These are phyloP conservation scores for Apophysomyces ossiformis DNA, from an alignment of 371 early-diverging fungal genomes.

Conservation along the genomic window DNA sequence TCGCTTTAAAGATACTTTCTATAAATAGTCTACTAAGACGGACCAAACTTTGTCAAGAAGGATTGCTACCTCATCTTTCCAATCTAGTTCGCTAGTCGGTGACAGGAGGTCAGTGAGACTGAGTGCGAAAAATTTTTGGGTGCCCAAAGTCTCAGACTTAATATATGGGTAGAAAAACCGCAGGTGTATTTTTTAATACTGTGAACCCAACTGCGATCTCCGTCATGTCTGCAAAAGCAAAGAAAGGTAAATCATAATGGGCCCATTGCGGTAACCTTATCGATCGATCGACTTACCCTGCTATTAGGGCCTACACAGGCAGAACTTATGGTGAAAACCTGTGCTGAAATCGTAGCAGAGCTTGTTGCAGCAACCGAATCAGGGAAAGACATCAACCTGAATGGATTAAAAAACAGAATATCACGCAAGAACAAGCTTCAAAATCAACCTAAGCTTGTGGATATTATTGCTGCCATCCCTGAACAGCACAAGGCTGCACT, in stretches of 20 bases:
- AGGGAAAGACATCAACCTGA: slow-evolving; percentile 87
- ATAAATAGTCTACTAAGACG: background rate
- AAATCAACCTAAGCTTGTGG: slow-evolving; percentile 96
- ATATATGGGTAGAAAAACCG: too few species aligned
- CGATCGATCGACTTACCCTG: background rate
- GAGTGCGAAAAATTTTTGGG: too few species aligned
- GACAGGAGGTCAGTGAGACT: too few species aligned
- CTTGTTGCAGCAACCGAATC: slow-evolving; percentile 74
- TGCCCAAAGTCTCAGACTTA: too few species aligned
- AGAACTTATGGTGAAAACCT: slow-evolving; percentile 83
- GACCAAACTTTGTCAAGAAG: background rate
- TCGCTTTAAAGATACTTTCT: background rate
- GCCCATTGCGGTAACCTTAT: background rate
- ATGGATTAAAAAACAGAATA: slow-evolving; percentile 79
- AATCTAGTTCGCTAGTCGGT: too few species aligned
- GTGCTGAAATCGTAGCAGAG: slow-evolving; percentile 91
- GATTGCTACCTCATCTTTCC: too few species aligned
- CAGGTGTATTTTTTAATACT: too few species aligned
- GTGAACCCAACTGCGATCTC: background rate
- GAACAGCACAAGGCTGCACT: slow-evolving; percentile 83
- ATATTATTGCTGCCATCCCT: slow-evolving; percentile 99
- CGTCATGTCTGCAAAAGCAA: slow-evolving; percentile 6
- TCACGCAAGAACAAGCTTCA: slow-evolving; percentile 80
- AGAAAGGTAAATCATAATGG: background rate
- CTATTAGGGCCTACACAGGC: slow-evolving; percentile 41